Conservation (phyloP, 1,139 yeast genomes). For the Pneumocystis sp. region DNA sequence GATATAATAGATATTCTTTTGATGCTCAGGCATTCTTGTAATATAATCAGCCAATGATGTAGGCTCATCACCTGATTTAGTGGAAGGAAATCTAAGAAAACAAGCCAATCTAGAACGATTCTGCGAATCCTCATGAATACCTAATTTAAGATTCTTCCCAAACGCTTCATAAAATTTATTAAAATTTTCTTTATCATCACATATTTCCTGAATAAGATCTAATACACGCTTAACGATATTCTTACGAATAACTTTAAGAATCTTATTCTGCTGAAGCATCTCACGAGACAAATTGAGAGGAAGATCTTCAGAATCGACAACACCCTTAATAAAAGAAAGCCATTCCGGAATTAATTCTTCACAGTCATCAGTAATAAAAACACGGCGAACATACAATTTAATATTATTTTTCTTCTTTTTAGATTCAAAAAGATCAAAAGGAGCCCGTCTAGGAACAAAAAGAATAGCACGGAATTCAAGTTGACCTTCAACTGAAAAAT, state of each 20-base stretch:
- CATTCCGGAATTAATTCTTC: conserved; percentile 99
- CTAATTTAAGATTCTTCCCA: conserved; percentile 96
- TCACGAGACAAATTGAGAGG: conserved; percentile 99
- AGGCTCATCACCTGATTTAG: conserved; percentile 85
- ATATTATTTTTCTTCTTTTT: conserved; percentile 99
- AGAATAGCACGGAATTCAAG: conserved; percentile 97
- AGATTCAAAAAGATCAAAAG: conserved; percentile 90
- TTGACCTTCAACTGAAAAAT: conserved; percentile 99
- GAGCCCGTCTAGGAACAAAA: conserved; percentile 98
- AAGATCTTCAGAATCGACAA: conserved; percentile 98
- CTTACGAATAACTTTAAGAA: conserved; percentile 97
- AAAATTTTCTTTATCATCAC: conserved; percentile 97
- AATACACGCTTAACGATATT: conserved; percentile 96
- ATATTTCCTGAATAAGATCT: conserved; percentile 97
- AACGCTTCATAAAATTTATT: conserved; percentile 97
- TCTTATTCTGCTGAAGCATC: conserved; percentile 99
- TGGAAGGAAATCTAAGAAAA: conserved; percentile 91
- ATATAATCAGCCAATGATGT: conserved; percentile 95
- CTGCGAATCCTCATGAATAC: conserved; percentile 97
- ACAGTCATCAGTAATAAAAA: conserved; percentile 98
- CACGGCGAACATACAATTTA: conserved; percentile 98
- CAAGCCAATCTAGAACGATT: conserved; percentile 93
- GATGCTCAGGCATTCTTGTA: conserved; percentile 99
- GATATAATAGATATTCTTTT: conserved; percentile 97
- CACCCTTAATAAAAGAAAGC: conserved; percentile 96